Conservation (phyloP, 1,139 yeast species). For the Zygosaccharomyces pseudobailii region DNA sequence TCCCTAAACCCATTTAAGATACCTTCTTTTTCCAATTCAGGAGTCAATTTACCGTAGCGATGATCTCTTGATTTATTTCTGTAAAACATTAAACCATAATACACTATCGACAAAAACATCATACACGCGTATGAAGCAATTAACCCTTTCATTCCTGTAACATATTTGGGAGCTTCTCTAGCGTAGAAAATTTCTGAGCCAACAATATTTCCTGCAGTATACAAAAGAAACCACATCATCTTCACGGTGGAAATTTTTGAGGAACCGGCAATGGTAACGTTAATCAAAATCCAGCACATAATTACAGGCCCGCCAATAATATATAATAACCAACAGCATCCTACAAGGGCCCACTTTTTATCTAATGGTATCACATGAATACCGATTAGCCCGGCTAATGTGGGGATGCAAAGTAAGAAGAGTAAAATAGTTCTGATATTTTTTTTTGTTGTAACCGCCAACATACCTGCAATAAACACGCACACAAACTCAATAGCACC, state of each 20-base stretch:
- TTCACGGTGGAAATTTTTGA: conserved; percentile 42
- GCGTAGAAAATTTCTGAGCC: conserved; percentile 56
- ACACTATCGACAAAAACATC: conserved; percentile 17
- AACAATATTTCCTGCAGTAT: conserved; percentile 54
- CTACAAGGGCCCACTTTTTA: conserved; percentile 33
- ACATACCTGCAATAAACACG: conserved; percentile 34
- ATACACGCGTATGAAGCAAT: conserved; percentile 16
- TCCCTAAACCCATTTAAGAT: conserved; percentile 34
- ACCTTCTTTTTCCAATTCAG: conserved; percentile 17
- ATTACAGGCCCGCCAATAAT: conserved; percentile 41
- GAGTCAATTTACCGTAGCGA: conserved; percentile 15
- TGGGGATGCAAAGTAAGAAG: conserved; percentile 41
- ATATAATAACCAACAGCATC: conserved; percentile 20
- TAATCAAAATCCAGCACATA: conserved; percentile 45
- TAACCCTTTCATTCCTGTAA: conserved; percentile 37
- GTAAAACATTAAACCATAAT: conserved; percentile 14
- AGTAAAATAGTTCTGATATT: conserved; percentile 29
- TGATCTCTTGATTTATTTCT: conserved; percentile 24
- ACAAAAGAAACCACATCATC: conserved; percentile 46
- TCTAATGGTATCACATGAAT: conserved; percentile 27
- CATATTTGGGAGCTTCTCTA: conserved; percentile 48
- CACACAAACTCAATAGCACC: conserved; percentile 40
- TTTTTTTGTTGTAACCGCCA: conserved; percentile 39
- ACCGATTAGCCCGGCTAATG: conserved; percentile 33
- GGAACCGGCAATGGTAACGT: conserved; percentile 57